Evolutionary conservation across 2,329 filamentous ascomycete genomes (phyloP), one percentile per base, ranked within the genome.

Genomic region (Phialemonium atrogriseum): DNA sequence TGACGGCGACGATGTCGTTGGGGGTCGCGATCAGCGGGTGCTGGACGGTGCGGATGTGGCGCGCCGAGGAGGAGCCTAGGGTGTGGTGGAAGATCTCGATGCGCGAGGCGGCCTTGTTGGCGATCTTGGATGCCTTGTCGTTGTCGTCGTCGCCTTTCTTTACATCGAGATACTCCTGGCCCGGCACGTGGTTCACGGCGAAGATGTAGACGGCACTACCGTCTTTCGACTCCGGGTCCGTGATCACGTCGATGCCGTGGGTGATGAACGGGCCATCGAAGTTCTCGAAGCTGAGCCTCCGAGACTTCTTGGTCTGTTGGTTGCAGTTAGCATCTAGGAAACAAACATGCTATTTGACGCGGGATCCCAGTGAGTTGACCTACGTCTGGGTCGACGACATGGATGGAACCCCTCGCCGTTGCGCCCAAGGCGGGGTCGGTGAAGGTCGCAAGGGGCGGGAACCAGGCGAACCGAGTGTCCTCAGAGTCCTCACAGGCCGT

Each of bases 161-260:
- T 3, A 33, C 33, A 5, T 29, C 25, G 12, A 49, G 45, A 14
- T 59, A 62, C 0, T 56, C 55, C 0, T 59, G 56, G 34, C 75
- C 67, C 0, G 73, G 66, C 1, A 68, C 42, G 34, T 80, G 76
- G 40, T 80, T 80, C 30, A 80, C 50, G 0, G 69, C 73, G 33
- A 72, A 73, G 27, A 80, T 69, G 41, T 74, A 79, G 5, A 79
- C 66, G 0, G 68, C 53, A 1, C 56, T 46, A 8, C 47, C 47
- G 3, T 37, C 38, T 3, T 50, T 21, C 3, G 44, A 43, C 3
- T 60, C 43, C 0, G 61, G 63, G 38, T 77, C 70, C 4, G 57
- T 48, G n/a, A 74, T 59, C 6, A 80, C 58, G 36, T 75, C 72
- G 38, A 80, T 73, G 2, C 75, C 75, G 39, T 80, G 75, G 0